Base-by-base conservation (phyloP, 768 basidiomycete genomes). In the Dacryopinax primogenitus region DNA sequence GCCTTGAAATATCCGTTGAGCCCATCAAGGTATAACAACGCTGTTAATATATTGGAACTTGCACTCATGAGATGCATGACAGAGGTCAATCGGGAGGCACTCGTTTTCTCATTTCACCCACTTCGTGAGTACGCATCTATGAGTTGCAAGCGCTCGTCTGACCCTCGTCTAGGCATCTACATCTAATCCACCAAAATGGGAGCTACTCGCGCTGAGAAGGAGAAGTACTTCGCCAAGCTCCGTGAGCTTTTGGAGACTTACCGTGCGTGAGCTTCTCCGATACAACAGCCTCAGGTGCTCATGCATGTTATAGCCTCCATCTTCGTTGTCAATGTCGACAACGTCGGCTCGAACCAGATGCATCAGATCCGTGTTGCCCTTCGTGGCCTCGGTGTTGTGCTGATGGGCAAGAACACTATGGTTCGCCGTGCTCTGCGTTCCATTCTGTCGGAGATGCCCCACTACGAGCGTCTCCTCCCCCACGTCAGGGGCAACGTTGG, bases 401-500 rank as follows among this genome's bases (percentile, higher is more conserved):
- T 99, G 72, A 99, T 99, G 96, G 96, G 96, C 75, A 99, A 99
- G 82, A 99, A 99, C 86, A 99, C 96, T 75, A 97, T 98, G 95
- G 94, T 99, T 73, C 91, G 96, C 80, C 92, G 96, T 72, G 96
- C 93, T 67, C 84, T 99, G 68, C 92, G 96, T 69, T 82, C 86
- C 73, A 85, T 97, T 78, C 85, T 97, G 74, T 67, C 83, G 70
- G 96, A 98, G 72, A 82, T 79, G 81, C 96, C 95, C 64, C 87
- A 93, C 75, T 94, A 87, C 81, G 96, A 99, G 81, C 88, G 85
- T 73, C 88, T 99, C 77, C 87, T 99, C 67, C 95, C 93, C 69
- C 84, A 90, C 82, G 82, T 99, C 79, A 90, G 81, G 77, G 96
- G 95, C 71, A 99, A 99, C 85, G 90, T 99, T 72, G 96, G 96